phyloP scores from a whole-genome alignment of 2,329 filamentous ascomycete species.

The Calonectria honghensis region DNA sequence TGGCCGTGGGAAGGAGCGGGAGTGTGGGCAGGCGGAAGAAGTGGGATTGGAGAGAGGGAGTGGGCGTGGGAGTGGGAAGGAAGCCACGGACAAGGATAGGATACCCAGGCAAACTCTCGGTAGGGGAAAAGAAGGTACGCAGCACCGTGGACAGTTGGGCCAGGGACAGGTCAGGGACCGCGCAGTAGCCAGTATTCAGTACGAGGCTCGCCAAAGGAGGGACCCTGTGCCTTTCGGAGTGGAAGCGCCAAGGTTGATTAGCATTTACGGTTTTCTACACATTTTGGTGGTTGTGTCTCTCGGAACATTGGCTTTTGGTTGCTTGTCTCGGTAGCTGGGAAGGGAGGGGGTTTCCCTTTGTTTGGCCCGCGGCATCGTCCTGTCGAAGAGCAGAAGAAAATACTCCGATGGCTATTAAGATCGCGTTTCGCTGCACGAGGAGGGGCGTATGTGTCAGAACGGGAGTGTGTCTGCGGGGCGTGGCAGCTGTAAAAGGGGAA shows the following conservation, averaged over 20 bases:
- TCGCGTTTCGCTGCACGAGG: constrained; percentile 42
- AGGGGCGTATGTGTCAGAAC: constrained; percentile 30
- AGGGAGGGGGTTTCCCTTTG: constrained; percentile 1
- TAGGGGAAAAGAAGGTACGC: constrained; percentile 30
- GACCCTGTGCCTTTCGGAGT: constrained; percentile 24
- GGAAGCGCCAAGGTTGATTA: constrained; percentile 17
- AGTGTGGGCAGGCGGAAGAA: constrained; percentile 13
- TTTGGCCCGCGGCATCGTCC: constrained; percentile 19
- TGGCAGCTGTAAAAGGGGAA: constrained; percentile 25
- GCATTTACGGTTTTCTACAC: constrained; percentile 22
- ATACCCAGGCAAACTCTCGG: constrained; percentile 35
- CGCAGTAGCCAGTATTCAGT: constrained; percentile 17
- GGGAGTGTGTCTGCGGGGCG: constrained; percentile 3
- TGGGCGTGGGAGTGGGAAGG: constrained; percentile 28
- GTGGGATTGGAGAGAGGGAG: constrained; percentile 31
- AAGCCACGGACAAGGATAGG: constrained; percentile 40
- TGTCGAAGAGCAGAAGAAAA: constrained; percentile 24
- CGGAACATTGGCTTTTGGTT: background rate
- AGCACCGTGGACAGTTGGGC: constrained; percentile 9
- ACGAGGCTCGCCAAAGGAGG: constrained; percentile 27
- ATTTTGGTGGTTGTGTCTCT: constrained; percentile 4
- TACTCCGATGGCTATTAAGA: constrained; percentile 53
- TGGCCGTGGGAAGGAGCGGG: constrained; percentile 29
- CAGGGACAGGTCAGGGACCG: constrained; percentile 31
- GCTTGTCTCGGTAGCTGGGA: constrained; percentile 18